These are phyloP conservation scores for Stagonosporopsis chrysanthemi DNA, from an alignment of 2,329 filamentous ascomycete species.

Conservation along the genomic window DNA sequence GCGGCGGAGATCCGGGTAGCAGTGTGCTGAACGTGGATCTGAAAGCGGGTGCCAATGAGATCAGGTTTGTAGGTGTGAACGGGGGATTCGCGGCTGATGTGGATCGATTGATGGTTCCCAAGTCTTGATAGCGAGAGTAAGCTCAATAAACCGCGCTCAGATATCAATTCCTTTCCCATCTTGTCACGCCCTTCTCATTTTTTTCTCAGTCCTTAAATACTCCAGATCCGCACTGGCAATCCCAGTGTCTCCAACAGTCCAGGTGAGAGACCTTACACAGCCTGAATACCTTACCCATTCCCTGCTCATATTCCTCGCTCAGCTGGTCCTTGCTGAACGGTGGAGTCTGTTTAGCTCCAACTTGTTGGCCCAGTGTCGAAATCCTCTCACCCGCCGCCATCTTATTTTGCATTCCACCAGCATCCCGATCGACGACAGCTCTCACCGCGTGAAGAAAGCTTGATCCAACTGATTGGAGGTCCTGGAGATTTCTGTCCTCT, in stretches of 20 bases:
- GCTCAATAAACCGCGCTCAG: background rate
- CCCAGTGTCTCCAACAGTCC: background rate
- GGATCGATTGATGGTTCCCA: constrained; percentile 63
- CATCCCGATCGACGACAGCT: constrained; percentile 1
- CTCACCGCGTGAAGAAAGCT: background rate
- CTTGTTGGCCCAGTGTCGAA: background rate
- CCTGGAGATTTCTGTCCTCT: background rate
- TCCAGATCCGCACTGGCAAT: background rate
- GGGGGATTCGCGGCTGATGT: constrained; percentile 60
- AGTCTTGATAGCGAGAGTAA: constrained; percentile 33
- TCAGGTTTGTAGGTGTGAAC: constrained; percentile 56
- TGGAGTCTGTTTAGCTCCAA: background rate
- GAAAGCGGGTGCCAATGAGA: constrained; percentile 58
- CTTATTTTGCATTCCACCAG: background rate
- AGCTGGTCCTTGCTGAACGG: background rate
- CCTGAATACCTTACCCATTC: background rate
- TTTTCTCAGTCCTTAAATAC: background rate
- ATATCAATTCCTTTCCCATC: background rate
- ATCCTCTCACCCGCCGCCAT: background rate
- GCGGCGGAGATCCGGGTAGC: constrained; percentile 55
- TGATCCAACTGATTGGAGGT: background rate
- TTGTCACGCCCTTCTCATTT: background rate
- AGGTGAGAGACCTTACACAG: background rate
- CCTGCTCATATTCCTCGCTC: background rate
- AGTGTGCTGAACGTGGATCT: constrained; percentile 60